Conservation (phyloP, 129 eudicot species). For the Apium graveolens region DNA sequence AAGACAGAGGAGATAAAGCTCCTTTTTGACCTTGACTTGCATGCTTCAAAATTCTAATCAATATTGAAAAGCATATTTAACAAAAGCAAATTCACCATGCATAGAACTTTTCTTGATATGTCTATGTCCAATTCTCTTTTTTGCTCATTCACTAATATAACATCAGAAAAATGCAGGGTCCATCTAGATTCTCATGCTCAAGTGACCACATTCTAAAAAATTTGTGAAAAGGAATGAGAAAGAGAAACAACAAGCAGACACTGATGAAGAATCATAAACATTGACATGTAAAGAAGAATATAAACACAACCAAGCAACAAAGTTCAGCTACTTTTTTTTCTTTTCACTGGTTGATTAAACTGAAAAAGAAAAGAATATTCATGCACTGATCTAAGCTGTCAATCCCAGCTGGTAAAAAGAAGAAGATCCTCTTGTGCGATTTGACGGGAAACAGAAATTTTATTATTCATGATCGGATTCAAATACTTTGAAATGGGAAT, state of each 20-base stretch:
- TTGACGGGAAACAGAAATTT: background rate
- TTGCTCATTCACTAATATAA: constrained; percentile 5
- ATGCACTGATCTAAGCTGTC: background rate
- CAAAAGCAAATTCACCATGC: constrained; percentile 8
- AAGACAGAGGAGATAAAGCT: background rate
- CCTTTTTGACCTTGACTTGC: constrained; percentile 16
- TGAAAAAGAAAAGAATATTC: constrained; percentile 10
- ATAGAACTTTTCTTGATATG: constrained; percentile 13
- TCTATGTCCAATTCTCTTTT: constrained; percentile 20
- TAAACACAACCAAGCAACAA: constrained; percentile 14
- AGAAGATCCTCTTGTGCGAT: constrained; percentile 9
- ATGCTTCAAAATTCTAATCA: background rate
- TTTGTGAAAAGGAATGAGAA: constrained; percentile 1
- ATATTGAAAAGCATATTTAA: background rate
- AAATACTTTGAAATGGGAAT: constrained; percentile 9
- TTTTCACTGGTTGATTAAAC: background rate
- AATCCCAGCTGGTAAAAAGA: constrained; percentile 2
- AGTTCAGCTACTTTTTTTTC: constrained; percentile 9
- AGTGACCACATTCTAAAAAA: background rate
- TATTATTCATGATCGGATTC: constrained; percentile 8
- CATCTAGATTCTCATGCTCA: background rate
- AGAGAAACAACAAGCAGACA: background rate
- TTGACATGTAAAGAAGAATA: constrained; percentile 7
- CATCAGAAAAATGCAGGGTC: constrained; percentile 10
- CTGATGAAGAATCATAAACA: background rate